A percentile compares a stretch with the other conserved stretches of the same genome.
Conservation (phyloP, 768 basidiomycete species). For the Russula dissimulans region DNA sequence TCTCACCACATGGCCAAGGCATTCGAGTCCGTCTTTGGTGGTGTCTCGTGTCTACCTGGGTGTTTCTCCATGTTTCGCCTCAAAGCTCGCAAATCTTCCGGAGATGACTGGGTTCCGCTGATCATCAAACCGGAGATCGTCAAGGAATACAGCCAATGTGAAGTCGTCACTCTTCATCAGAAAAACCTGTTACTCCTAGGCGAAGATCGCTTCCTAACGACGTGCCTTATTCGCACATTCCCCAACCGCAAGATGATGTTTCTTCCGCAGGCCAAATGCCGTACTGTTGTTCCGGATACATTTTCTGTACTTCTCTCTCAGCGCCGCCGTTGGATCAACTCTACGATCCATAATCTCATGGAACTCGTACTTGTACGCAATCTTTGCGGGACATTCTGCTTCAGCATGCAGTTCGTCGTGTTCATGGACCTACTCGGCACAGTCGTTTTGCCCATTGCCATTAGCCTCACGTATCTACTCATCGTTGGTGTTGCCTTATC, state of each 20-base stretch:
- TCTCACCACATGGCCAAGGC: slow-evolving; percentile 98
- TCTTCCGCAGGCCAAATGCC: slow-evolving; percentile 88
- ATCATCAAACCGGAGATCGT: slow-evolving; percentile 96
- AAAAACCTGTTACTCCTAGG: slow-evolving; percentile 94
- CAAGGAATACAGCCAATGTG: slow-evolving; percentile 91
- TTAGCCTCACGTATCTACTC: slow-evolving; percentile 80
- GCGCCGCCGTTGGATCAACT: slow-evolving; percentile 98
- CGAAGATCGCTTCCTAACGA: slow-evolving; percentile 98
- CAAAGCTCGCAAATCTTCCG: slow-evolving; percentile 79
- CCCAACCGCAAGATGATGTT: slow-evolving; percentile 99
- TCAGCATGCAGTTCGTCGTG: slow-evolving; percentile 99
- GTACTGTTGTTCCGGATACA: slow-evolving; percentile 94
- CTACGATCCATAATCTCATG: slow-evolving; percentile 98
- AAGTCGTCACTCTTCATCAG: slow-evolving; percentile 91
- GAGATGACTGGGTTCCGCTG: slow-evolving; percentile 96
- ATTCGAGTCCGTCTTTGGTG: slow-evolving; percentile 98
- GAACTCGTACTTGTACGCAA: slow-evolving; percentile 95
- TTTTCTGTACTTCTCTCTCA: slow-evolving; percentile 91
- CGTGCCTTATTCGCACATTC: slow-evolving; percentile 91
- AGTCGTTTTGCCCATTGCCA: slow-evolving; percentile 89
- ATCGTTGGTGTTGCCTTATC: slow-evolving; percentile 70
- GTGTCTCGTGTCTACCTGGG: slow-evolving; percentile 98
- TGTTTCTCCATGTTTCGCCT: slow-evolving; percentile 99
- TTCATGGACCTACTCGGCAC: slow-evolving; percentile 94
- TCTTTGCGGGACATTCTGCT: slow-evolving; percentile 98